Conservation (phyloP, 345 rosid genomes). For the Heritiera fomes region DNA sequence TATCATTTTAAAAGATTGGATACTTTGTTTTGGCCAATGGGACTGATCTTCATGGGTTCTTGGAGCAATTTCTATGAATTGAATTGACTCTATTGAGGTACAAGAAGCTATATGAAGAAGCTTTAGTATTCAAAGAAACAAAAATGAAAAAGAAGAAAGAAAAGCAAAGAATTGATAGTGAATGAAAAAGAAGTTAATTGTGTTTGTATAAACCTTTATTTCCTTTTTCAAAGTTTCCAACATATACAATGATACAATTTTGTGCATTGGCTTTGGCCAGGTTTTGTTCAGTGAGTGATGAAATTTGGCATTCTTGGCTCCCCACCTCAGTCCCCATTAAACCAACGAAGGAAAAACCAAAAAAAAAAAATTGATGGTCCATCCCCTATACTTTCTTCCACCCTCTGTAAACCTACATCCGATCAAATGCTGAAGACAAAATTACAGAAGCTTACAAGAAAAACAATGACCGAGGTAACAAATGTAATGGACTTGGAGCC, state of each 20-base stretch:
- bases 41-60: neutral
- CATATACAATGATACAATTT: conserved; percentile 26
- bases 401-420: conserved; percentile 12
- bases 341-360: conserved; percentile 20
- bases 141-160: neutral
- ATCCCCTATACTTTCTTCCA: conserved; percentile 14
- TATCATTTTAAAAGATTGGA: neutral
- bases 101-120: neutral
- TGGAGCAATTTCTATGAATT: neutral
- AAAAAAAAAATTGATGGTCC: neutral
- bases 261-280: conserved; percentile 9
- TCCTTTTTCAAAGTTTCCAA: conserved; percentile 8
- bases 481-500: neutral
- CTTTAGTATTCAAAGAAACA: neutral
- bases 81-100: neutral
- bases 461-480: conserved; percentile 4
- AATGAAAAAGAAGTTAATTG: neutral
- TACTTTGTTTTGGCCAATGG: neutral
- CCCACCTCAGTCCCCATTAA: conserved; percentile 15
- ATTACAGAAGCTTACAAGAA: conserved; percentile 6
- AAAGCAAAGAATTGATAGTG: neutral
- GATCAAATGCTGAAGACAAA: neutral
- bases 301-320: conserved; percentile 11
- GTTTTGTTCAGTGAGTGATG: neutral
- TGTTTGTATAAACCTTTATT: conserved; percentile 24